These are phyloP conservation scores for Selaginella moellendorffii DNA, from an alignment of 75 land plant species.

Conservation along the genomic window DNA sequence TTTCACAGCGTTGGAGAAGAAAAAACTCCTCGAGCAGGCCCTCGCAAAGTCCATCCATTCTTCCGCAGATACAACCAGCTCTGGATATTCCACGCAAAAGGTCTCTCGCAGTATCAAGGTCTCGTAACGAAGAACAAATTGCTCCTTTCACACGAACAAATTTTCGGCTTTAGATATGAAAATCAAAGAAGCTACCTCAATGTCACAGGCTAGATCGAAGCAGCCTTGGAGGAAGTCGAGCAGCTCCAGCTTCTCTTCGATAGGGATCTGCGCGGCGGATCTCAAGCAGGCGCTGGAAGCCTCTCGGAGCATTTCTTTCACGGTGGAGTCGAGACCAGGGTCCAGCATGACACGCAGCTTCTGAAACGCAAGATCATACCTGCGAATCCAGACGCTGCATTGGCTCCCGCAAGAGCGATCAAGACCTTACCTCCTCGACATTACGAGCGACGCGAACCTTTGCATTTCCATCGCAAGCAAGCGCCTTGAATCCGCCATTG, in stretches of 20 bases:
- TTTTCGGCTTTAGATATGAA: not conserved
- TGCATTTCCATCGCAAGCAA: too few species aligned
- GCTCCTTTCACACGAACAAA: not conserved
- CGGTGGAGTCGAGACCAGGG: not conserved
- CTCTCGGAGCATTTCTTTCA: not conserved
- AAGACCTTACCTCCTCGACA: not conserved
- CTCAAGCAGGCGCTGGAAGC: not conserved
- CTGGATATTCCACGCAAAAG: not conserved
- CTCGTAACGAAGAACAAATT: not conserved
- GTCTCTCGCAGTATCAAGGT: not conserved
- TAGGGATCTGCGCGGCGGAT: not conserved
- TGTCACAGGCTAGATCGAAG: not conserved
- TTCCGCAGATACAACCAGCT: not conserved
- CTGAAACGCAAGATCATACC: not conserved
- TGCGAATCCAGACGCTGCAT: not conserved
- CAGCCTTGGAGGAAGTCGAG: not conserved
- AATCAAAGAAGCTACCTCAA: not conserved
- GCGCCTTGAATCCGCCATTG: not conserved
- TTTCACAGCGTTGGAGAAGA: not conserved
- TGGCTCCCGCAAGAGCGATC: not conserved
- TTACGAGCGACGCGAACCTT: not conserved
- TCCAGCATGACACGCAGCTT: not conserved
- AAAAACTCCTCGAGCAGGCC: not conserved
- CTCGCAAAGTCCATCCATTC: not conserved
- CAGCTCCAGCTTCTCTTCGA: not conserved